Percentiles rank a stretch among this genome's conserved stretches.
These are phyloP conservation scores for Phycomyces blakesleeanus DNA, from an alignment of 192 early-diverging fungal species.

Conservation along the genomic window DNA sequence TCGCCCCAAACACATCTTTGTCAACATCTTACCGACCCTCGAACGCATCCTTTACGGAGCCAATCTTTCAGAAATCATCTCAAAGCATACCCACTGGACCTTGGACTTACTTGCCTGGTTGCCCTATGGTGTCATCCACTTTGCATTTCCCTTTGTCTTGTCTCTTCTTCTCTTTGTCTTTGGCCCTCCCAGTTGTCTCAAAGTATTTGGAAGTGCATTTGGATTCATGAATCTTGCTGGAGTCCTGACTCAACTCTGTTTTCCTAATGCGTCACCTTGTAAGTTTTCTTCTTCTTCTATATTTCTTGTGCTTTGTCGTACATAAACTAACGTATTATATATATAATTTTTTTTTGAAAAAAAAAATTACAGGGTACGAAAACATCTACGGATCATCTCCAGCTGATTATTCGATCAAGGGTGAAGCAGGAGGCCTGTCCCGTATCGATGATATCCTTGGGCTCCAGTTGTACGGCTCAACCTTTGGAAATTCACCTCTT, in stretches of 20 bases:
- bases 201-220: slow-evolving; percentile 56
- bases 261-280: slow-evolving; percentile 70
- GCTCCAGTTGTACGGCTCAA: slow-evolving; percentile 54
- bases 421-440: slow-evolving; percentile 62
- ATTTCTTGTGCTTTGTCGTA: neutral
- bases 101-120: slow-evolving; percentile 65
- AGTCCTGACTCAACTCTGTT: slow-evolving; percentile 62
- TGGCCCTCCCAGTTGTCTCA: slow-evolving; percentile 47
- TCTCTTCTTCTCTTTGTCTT: slow-evolving; percentile 41
- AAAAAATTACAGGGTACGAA: slow-evolving; percentile 59
- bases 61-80: slow-evolving; percentile 59
- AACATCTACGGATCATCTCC: slow-evolving; percentile 56
- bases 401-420: slow-evolving; percentile 61
- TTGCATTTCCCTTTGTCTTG: slow-evolving; percentile 59
- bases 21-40: slow-evolving; percentile 58
- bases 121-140: slow-evolving; percentile 74
- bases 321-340: neutral
- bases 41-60: slow-evolving; percentile 69
- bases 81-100: slow-evolving; percentile 43
- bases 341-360: neutral
- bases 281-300: slow-evolving; percentile 18
- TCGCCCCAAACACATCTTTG: slow-evolving; percentile 58
- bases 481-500: slow-evolving; percentile 64
- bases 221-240: slow-evolving; percentile 68
- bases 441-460: slow-evolving; percentile 67